Evolutionary conservation across 164 flowering plant species (phyloP).

Genomic region (Nymphaea thermarum): DNA sequence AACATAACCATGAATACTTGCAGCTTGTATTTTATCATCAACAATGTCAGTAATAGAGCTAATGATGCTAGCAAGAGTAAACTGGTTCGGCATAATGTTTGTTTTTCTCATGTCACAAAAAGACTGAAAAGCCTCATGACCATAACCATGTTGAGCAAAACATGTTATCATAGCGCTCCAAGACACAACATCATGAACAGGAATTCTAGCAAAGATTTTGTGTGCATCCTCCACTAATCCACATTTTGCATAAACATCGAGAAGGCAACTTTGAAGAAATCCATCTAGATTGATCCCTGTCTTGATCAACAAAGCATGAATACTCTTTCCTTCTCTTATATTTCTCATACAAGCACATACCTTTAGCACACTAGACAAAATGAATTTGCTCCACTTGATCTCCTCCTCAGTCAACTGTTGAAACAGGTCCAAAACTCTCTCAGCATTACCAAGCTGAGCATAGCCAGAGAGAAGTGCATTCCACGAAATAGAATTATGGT

Average conservation of each 20-base stretch:
- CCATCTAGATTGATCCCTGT: conserved; percentile 27
- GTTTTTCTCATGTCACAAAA: conserved; percentile 20
- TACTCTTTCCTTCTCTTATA: conserved; percentile 17
- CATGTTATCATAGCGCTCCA: conserved; percentile 41
- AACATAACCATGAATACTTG: conserved; percentile 34
- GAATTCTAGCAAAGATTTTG: conserved; percentile 24
- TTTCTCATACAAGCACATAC: conserved; percentile 24
- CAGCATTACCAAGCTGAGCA: conserved; percentile 26
- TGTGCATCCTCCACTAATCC: conserved; percentile 30
- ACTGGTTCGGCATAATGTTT: conserved; percentile 32
- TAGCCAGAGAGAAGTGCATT: conserved; percentile 42
- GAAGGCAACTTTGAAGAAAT: conserved; percentile 25
- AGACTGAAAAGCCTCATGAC: conserved; percentile 18
- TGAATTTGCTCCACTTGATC: conserved; percentile 24
- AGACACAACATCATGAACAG: conserved; percentile 35
- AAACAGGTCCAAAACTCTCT: conserved; percentile 24
- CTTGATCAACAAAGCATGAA: conserved; percentile 30
- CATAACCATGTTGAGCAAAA: conserved; percentile 29
- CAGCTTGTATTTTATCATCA: conserved; percentile 15
- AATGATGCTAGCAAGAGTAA: conserved; percentile 34
- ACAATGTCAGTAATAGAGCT: conserved; percentile 25
- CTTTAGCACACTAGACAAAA: conserved; percentile 33
- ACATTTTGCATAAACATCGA: conserved; percentile 52
- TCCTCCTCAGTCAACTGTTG: conserved; percentile 24
- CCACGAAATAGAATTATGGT: conserved; percentile 34